Conservation (phyloP, 768 basidiomycete genomes). For the Daedalea quercina region DNA sequence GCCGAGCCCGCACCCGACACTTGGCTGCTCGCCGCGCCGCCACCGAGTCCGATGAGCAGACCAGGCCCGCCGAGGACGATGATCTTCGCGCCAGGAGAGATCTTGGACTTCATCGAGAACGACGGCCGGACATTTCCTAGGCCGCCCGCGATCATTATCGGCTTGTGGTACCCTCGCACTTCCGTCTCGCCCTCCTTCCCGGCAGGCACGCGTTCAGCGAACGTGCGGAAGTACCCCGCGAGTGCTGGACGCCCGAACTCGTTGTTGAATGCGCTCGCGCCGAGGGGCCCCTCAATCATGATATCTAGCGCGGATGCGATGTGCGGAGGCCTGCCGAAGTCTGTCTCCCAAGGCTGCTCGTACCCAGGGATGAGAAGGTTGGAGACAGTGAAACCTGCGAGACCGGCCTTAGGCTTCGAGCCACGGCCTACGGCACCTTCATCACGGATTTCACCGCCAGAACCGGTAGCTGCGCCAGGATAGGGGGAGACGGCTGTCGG, state of each 20-base stretch:
- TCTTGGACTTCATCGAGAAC: constrained; percentile 73
- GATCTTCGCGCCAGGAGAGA: constrained; percentile 78
- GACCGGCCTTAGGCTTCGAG: constrained; percentile 93
- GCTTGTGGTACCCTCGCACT: constrained; percentile 96
- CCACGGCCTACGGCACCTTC: constrained; percentile 95
- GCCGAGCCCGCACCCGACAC: constrained; percentile 85
- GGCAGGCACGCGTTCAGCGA: constrained; percentile 68
- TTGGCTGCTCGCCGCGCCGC: constrained; percentile 94
- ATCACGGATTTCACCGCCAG: constrained; percentile 97
- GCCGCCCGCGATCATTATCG: constrained; percentile 99
- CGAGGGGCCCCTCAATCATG: constrained; percentile 95
- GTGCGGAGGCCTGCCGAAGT: constrained; percentile 85
- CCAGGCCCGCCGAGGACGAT: constrained; percentile 95
- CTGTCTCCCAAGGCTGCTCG: constrained; percentile 92
- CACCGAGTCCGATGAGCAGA: constrained; percentile 92
- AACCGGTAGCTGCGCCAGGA: constrained; percentile 97
- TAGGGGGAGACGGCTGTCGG: constrained; percentile 98
- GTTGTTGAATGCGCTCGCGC: constrained; percentile 95
- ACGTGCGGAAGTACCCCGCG: constrained; percentile 92
- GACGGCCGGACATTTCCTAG: constrained; percentile 86
- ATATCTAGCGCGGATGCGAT: constrained; percentile 93
- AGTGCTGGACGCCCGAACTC: constrained; percentile 95
- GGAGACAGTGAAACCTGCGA: constrained; percentile 88
- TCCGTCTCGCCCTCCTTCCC: constrained; percentile 45
- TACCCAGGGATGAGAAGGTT: constrained; percentile 90